These are phyloP conservation scores for Wallacemonas collosoma DNA, from an alignment of 208 protist genomes.

Conservation along the genomic window DNA sequence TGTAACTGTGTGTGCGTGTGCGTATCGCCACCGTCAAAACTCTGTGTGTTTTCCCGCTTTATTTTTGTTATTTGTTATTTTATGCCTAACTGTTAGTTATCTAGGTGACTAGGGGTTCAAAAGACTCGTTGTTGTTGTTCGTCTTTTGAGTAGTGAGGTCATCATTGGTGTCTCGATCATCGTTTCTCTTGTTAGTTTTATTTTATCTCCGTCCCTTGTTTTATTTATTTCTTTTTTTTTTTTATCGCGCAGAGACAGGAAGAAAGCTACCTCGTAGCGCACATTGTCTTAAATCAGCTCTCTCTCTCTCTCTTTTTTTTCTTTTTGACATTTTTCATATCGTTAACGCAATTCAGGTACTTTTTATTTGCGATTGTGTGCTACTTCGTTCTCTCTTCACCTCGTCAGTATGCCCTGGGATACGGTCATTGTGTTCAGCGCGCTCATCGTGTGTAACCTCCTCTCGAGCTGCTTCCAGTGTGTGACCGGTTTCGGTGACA, in stretches of 20 bases:
- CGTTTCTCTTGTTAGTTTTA: neutral
- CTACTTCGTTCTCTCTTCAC: no score
- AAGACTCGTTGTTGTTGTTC: no score
- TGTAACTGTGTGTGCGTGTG: no score
- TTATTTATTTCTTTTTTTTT: neutral
- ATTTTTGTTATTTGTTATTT: no score
- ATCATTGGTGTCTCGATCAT: neutral
- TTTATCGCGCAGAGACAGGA: neutral
- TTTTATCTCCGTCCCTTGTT: neutral
- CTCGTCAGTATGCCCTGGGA: conserved; percentile 8
- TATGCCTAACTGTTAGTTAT: no score
- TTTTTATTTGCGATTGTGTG: neutral
- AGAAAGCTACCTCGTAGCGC: no score
- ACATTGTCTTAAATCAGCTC: neutral
- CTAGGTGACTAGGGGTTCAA: no score
- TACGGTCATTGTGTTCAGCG: conserved; percentile 14
- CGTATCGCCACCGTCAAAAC: no score
- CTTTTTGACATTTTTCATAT: conserved; percentile 10
- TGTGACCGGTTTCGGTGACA: conserved; percentile 29
- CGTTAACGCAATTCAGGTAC: neutral
- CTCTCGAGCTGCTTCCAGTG: conserved; percentile 22
- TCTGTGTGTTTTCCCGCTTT: no score
- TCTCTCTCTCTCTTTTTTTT: neutral
- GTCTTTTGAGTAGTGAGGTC: no score
- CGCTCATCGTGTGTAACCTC: conserved; percentile 15